Evolutionary conservation across 306 rosid genomes (phyloP).

Genomic region (Hylodesmum podocarpum): DNA sequence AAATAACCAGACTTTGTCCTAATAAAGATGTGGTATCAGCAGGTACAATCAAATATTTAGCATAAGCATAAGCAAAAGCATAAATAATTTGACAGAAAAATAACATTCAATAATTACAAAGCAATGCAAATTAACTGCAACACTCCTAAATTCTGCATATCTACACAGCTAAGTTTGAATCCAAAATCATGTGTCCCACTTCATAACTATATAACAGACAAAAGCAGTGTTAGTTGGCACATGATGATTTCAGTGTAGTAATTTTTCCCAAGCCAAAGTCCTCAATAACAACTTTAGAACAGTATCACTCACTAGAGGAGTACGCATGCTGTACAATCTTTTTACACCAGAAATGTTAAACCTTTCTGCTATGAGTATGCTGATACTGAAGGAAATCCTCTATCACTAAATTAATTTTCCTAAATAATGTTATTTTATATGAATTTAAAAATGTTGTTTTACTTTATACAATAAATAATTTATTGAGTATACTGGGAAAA

Average conservation of each 20-base stretch:
- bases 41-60: not conserved
- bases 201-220: not conserved
- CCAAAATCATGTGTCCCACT: not conserved
- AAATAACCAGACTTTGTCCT: not conserved
- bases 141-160: too few relatives aligned
- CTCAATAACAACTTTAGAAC: not conserved
- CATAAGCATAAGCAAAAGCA: too few relatives aligned
- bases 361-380: not conserved
- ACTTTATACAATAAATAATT: not conserved
- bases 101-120: not conserved
- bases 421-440: not conserved
- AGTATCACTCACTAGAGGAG: not conserved
- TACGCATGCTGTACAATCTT: not conserved
- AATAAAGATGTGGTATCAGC: not conserved
- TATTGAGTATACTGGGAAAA: not conserved
- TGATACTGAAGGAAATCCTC: not conserved
- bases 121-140: too few relatives aligned
- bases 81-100: not conserved
- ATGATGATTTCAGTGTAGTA: not conserved
- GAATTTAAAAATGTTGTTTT: not conserved
- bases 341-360: not conserved
- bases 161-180: not conserved
- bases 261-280: not conserved
- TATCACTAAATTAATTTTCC: not conserved
- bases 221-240: not conserved